phyloP scores from a whole-genome alignment of 2,329 filamentous ascomycete genomes.

The Fusarium circinatum region DNA sequence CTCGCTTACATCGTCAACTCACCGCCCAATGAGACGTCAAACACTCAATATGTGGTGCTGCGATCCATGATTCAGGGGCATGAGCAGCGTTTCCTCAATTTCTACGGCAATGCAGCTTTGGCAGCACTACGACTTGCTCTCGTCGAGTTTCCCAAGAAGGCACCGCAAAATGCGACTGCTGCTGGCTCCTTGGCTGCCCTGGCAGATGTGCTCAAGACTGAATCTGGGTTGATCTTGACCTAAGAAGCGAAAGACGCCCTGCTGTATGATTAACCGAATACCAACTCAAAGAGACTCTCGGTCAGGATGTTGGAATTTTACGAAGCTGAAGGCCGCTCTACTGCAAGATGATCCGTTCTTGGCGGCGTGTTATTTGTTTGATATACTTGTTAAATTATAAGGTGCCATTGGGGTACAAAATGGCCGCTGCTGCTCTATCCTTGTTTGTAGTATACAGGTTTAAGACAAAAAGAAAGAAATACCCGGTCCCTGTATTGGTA shows the following conservation, averaged over 20 bases:
- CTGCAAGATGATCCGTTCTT: conserved; percentile 5
- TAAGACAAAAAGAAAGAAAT: conserved; percentile 23
- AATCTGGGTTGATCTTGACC: conserved; percentile 60
- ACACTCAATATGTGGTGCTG: conserved; percentile 77
- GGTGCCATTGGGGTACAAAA: conserved; percentile 18
- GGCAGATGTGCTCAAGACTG: conserved; percentile 62
- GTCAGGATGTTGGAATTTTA: conserved; percentile 23
- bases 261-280: background rate
- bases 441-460: conserved; percentile 42
- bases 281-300: background rate
- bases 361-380: conserved; percentile 31
- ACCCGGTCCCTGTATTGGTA: conserved; percentile 12
- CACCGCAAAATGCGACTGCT: conserved; percentile 58
- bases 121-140: conserved; percentile 76
- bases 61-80: conserved; percentile 78
- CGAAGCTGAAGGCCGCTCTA: conserved; percentile 7
- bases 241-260: conserved; percentile 36
- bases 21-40: conserved; percentile 72
- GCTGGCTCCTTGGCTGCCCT: conserved; percentile 64
- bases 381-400: conserved; percentile 39
- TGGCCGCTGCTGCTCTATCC: conserved; percentile 27
- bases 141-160: conserved; percentile 75
- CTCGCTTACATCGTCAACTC: conserved; percentile 82
- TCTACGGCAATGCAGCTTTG: conserved; percentile 83
- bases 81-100: conserved; percentile 78